These are phyloP conservation scores for Iberis pinnata DNA, from an alignment of 345 rosid genomes.

Conservation along the genomic window DNA sequence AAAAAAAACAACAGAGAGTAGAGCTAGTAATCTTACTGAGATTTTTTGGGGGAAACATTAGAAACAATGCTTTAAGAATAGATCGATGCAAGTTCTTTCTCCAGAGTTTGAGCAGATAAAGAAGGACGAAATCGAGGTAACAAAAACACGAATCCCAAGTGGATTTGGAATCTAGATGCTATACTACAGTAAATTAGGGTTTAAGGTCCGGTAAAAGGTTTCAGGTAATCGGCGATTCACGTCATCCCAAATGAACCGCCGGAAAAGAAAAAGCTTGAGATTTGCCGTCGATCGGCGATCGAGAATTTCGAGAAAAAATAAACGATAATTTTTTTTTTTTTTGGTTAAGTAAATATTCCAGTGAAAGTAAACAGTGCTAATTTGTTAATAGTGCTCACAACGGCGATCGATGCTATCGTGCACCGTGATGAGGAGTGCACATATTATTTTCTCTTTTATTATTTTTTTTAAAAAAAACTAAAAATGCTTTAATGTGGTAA, in stretches of 20 bases:
- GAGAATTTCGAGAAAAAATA: conserved; percentile 10
- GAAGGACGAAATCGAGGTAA: too few species aligned
- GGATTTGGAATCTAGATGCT: neutral
- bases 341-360: conserved; percentile 21
- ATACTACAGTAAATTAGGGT: conserved; percentile 25
- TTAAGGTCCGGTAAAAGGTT: conserved; percentile 8
- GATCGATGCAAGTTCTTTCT: conserved; percentile 55
- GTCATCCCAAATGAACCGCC: conserved; percentile 20
- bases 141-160: conserved; percentile 19
- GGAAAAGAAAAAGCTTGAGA: conserved; percentile 18
- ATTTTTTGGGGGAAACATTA: conserved; percentile 42
- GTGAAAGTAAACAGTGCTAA: conserved; percentile 35
- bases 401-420: conserved; percentile 22
- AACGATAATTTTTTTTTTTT: conserved; percentile 8
- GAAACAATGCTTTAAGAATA: conserved; percentile 39
- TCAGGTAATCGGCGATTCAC: conserved; percentile 15
- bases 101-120: conserved; percentile 51
- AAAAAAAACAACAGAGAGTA: neutral
- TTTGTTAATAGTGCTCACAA: conserved; percentile 19
- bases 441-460: conserved; percentile 11
- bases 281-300: conserved; percentile 28
- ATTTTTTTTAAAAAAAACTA: neutral
- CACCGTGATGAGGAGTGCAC: conserved; percentile 25
- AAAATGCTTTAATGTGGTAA: neutral
- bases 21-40: conserved; percentile 42